These are phyloP conservation scores for Aspergillus avenaceus DNA, from an alignment of 495 filamentous ascomycete species.

Conservation along the genomic window DNA sequence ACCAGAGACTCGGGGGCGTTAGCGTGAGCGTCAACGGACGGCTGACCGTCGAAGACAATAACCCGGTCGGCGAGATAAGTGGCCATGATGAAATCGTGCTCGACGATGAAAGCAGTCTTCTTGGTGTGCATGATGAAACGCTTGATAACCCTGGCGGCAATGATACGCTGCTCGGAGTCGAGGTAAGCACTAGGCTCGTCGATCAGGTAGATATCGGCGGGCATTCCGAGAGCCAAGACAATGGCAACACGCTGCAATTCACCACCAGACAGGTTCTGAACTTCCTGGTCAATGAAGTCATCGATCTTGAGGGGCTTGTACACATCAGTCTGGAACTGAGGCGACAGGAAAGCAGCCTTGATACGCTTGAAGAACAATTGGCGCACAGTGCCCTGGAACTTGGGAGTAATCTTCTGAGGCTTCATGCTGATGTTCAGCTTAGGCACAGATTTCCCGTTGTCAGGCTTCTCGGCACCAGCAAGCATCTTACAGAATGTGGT, in stretches of 20 bases:
- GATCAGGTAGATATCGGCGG: conserved; percentile 98
- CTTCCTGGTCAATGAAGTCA: conserved; percentile 98
- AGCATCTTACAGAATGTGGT: conserved; percentile 97
- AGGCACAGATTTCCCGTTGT: conserved; percentile 69
- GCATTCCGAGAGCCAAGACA: conserved; percentile 87
- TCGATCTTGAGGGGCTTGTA: conserved; percentile 98
- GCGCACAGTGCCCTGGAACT: conserved; percentile 92
- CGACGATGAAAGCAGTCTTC: conserved; percentile 98
- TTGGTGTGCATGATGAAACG: conserved; percentile 99
- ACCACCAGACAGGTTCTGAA: conserved; percentile 97
- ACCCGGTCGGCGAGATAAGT: conserved; percentile 96
- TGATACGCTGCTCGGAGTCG: conserved; percentile 97
- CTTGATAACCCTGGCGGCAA: conserved; percentile 95
- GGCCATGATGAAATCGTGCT: conserved; percentile 99
- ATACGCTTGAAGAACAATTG: conserved; percentile 97
- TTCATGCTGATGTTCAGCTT: conserved; percentile 98
- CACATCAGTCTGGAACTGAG: conserved; percentile 98
- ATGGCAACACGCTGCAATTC: conserved; percentile 98
- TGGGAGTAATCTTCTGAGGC: conserved; percentile 98
- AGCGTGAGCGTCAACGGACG: conserved; percentile 80
- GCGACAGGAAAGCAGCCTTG: conserved; percentile 89
- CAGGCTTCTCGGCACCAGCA: conserved; percentile 88
- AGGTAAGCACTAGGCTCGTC: conserved; percentile 94
- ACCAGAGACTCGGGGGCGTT: conserved; percentile 88
- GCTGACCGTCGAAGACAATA: conserved; percentile 95